Base-by-base conservation (phyloP, 441 rosid genomes). In the Pelargonium fulgidum region DNA sequence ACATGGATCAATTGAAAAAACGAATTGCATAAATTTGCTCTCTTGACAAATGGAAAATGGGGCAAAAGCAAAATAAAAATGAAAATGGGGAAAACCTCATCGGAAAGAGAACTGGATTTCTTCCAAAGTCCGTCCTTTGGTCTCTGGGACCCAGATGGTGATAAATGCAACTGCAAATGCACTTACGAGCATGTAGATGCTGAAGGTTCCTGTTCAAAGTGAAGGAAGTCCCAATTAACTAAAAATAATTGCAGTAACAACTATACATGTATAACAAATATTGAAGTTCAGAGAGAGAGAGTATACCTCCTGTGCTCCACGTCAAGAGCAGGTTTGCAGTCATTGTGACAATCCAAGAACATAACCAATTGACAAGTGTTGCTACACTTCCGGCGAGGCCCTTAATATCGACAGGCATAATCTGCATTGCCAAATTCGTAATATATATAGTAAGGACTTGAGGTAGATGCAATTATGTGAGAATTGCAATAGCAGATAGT, bases 361-460 rank as follows among this genome's bases (percentile, higher is more conserved):
- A 7, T 4, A 84, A 70, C 97, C 97, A 94, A 70, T 89, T 94
- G 11, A 77, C 69, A 66, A 89, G 87, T 1, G 93, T 92, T 20
- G 96, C 97, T 73, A 85, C 72, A 66, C 97, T 90, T 75, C 99
- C 98, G 3, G 96, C 96, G 17, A 92, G 89, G 12, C 91, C 88
- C 81, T 94, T 92, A 10, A 94, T 86, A 70, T 84, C 87, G 54
- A 86, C 77, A 0, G 98, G 97, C 70, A 92, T 63, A 22, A 66
- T 65, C 16, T 75, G 59, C 62, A 7, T 17, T 19, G 10, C 22
- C 12, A 19, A 56, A 17, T 56, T 56, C 26, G 20, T 17, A 19
- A 29, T 16, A 1, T 19, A 19, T 4, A 29, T 29, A 29, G 36
- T 29, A 5, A 29, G 36, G 36, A 29, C 36, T 0, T 29, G 36